Base-by-base conservation (phyloP, 441 rosid genomes). In the Bocquillonia castaneifolia region DNA sequence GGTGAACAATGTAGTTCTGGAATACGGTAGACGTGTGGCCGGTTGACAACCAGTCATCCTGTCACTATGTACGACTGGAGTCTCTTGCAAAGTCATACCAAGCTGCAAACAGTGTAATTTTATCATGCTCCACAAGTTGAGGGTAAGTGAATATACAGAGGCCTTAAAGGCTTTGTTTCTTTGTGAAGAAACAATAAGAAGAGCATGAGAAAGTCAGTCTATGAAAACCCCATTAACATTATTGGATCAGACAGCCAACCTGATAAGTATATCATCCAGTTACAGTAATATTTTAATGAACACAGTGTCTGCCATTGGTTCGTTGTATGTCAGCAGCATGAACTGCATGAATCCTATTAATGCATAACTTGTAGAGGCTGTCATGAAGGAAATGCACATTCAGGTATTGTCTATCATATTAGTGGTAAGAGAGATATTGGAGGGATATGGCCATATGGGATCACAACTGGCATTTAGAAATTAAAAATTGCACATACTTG, bases 401-500 rank as follows among this genome's bases (percentile, higher is more conserved):
- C 17, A 20, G 31, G 17, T n/a, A n/a, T 29, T 42, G 14, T 37
- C 5, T 26, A n/a, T 14, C 47, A 28, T 22, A 3, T 56, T 52
- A 3, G 31, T 26, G 52, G 39, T 22, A 47, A 56, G 10, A 31
- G n/a, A 45, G 15, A 22, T 31, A 57, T 7, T 32, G n/a, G 3
- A 13, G 6, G 26, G 51, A 36, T 28, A 9, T 44, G 20, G 9
- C 9, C 40, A 36, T 36, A 36, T 36, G 23, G 26, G 51, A 26
- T n/a, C 34, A 47, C 47, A 68, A 48, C 32, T 23, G 12, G 40
- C 57, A 29, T 45, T 50, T 42, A 53, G 25, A 52, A 37, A 59
- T 61, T 40, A 40, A 32, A 64, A 60, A 72, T 25, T 55, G 63
- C 51, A 69, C 40, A 61, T 36, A 20, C 14, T 31, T 23, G 57